Evolutionary conservation across 257 asterid species (phyloP).

Genomic region (Catharanthus roseus): DNA sequence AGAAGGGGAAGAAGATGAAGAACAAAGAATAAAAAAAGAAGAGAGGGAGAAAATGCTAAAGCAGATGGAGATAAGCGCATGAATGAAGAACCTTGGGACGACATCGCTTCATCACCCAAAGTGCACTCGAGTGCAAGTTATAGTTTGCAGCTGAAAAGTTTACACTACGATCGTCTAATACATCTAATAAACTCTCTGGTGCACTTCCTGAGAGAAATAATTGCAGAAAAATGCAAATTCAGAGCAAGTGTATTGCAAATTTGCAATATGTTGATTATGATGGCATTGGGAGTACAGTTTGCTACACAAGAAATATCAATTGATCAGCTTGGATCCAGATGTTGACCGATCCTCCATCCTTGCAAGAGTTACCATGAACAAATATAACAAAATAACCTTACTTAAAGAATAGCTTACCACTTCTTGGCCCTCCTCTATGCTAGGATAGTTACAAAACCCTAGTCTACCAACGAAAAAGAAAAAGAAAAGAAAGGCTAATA

Average conservation of each 20-base stretch:
- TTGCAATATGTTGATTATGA: too few relatives aligned
- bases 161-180: too few relatives aligned
- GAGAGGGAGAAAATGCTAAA: not conserved
- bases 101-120: too few relatives aligned
- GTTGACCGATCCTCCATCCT: too few relatives aligned
- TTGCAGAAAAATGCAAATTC: not conserved
- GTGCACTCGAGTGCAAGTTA: too few relatives aligned
- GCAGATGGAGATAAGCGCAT: not conserved
- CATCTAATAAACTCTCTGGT: too few relatives aligned
- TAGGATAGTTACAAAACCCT: not conserved
- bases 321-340: not conserved
- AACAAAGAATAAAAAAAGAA: not conserved
- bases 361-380: too few relatives aligned
- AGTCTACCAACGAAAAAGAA: not conserved
- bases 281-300: too few relatives aligned
- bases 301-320: not conserved
- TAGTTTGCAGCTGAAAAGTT: too few relatives aligned
- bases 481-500: not conserved
- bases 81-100: too few relatives aligned
- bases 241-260: not conserved
- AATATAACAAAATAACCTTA: not conserved
- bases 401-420: not conserved
- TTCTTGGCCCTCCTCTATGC: not conserved
- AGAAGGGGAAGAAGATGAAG: not conserved
- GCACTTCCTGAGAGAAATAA: too few relatives aligned